Conservation (phyloP, 2,329 filamentous ascomycete genomes). For the Xylariales sp. region DNA sequence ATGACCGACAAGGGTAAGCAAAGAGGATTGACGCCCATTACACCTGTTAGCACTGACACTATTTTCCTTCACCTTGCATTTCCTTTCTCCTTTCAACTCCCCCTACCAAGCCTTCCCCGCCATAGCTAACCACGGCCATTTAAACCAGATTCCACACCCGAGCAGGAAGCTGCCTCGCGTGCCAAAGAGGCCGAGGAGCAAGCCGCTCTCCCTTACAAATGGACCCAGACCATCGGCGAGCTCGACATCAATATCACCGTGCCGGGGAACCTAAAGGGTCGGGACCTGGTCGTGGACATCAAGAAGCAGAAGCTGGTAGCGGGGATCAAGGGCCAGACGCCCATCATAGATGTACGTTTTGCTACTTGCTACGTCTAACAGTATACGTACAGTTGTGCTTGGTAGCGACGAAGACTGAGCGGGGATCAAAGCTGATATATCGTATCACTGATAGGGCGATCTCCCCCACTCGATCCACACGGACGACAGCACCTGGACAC, state of each 20-base stretch:
- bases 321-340: conserved; percentile 81
- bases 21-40: too few species aligned
- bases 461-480: conserved; percentile 73
- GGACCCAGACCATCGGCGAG: conserved; percentile 89
- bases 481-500: conserved; percentile 94
- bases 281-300: conserved; percentile 78
- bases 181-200: conserved; percentile 83
- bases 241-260: conserved; percentile 75
- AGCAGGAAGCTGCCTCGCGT: conserved; percentile 53
- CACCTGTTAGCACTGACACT: too few species aligned
- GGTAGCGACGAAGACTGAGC: neutral
- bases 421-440: too few species aligned
- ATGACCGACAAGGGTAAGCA: too few species aligned
- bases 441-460: conserved; percentile 60
- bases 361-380: conserved; percentile 1
- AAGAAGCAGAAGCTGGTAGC: conserved; percentile 74
- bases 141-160: conserved; percentile 46
- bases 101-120: too few species aligned
- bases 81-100: too few species aligned
- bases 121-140: too few species aligned
- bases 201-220: conserved; percentile 89
- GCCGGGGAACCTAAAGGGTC: conserved; percentile 76
- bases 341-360: conserved; percentile 68
- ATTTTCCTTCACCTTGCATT: too few species aligned
- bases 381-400: conserved; percentile 10